These are phyloP conservation scores for Trichomonas gallinae DNA, from an alignment of 208 protist genomes.

Conservation along the genomic window DNA sequence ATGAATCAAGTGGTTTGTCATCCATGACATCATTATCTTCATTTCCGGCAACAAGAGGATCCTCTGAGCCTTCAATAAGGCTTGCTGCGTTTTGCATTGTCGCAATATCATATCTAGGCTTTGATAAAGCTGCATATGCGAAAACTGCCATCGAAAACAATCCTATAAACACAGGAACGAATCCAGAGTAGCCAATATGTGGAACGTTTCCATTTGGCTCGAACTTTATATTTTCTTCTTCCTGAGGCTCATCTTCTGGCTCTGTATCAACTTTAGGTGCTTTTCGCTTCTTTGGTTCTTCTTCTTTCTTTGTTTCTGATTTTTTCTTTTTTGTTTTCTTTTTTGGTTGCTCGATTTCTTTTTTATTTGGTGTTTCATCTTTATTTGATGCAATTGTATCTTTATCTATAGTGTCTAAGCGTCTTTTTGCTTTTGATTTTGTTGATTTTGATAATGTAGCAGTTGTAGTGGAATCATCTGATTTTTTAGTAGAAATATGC, in stretches of 20 bases:
- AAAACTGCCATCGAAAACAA: background rate
- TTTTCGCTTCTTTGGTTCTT: background rate
- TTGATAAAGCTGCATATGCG: background rate
- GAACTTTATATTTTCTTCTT: background rate
- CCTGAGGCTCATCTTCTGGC: background rate
- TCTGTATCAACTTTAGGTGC: background rate
- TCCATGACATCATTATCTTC: background rate
- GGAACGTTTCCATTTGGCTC: background rate
- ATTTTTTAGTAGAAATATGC: background rate
- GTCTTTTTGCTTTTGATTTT: background rate
- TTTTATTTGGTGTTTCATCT: background rate
- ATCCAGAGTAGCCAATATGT: background rate
- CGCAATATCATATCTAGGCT: background rate
- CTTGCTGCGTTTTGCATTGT: background rate
- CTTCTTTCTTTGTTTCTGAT: background rate
- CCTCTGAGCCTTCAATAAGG: background rate
- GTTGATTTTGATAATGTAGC: background rate
- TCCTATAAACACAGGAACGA: background rate
- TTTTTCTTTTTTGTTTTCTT: background rate
- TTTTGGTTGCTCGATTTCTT: background rate
- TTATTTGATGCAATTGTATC: background rate
- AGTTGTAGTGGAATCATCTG: background rate
- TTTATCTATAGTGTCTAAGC: background rate
- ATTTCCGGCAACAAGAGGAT: background rate
- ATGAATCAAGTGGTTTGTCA: background rate